Evolutionary conservation across 2,329 filamentous ascomycete species (phyloP).

Genomic region (Phialemoniopsis sp.): DNA sequence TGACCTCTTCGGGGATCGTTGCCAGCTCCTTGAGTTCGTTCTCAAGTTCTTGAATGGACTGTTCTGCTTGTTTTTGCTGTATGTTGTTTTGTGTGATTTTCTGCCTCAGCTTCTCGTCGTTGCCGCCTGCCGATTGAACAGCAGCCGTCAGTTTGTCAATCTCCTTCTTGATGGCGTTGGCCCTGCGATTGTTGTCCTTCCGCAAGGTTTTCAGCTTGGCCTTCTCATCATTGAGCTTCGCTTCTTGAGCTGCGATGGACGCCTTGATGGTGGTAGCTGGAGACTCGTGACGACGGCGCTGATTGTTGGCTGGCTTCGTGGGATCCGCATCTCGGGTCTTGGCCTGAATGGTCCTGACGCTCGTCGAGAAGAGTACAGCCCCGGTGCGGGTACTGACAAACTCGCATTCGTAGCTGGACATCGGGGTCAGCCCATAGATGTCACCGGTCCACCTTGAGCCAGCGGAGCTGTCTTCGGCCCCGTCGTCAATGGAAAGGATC

Average conservation of each 20-base stretch:
- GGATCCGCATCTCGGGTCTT: constrained; percentile 34
- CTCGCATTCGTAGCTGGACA: constrained; percentile 75
- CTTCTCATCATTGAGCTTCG: constrained; percentile 66
- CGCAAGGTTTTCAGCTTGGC: constrained; percentile 65
- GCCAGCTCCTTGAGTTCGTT: constrained; percentile 64
- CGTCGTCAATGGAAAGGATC: constrained; percentile 47
- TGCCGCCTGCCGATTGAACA: constrained; percentile 64
- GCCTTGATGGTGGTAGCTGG: constrained; percentile 73
- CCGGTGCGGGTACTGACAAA: constrained; percentile 67
- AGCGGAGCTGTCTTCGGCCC: constrained; percentile 21
- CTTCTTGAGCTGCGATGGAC: constrained; percentile 69
- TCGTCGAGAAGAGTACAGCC: constrained; percentile 65
- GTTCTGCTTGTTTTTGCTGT: constrained; percentile 60
- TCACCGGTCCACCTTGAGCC: constrained; percentile 64
- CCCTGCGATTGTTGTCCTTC: constrained; percentile 69
- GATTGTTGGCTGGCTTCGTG: constrained; percentile 33
- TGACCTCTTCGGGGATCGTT: constrained; percentile 58
- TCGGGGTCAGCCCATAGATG: constrained; percentile 64
- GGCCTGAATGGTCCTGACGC: constrained; percentile 61
- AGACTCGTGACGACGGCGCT: constrained; percentile 67
- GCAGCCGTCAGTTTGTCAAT: constrained; percentile 65
- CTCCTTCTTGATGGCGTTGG: constrained; percentile 66
- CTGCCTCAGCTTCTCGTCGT: constrained; percentile 72
- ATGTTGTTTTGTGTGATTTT: constrained; percentile 73
- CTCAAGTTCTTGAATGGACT: constrained; percentile 28